Percentiles rank a stretch among this genome's conserved stretches.
These are phyloP conservation scores for Penicillium occitanis DNA, from an alignment of 2,329 filamentous ascomycete genomes.

Conservation along the genomic window DNA sequence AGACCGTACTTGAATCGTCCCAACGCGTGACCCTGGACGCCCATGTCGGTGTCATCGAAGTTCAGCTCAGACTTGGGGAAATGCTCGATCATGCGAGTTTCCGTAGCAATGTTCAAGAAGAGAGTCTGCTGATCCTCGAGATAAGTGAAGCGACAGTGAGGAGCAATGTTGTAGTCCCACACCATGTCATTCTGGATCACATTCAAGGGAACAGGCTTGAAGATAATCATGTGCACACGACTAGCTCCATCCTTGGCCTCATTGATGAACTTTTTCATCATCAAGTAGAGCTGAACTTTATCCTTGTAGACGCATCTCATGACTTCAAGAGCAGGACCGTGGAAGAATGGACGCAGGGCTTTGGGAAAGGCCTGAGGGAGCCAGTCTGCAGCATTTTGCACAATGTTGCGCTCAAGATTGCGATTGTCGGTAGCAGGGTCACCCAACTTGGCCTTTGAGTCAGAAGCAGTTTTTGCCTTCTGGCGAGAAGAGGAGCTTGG, in stretches of 20 bases:
- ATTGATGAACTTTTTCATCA: neutral
- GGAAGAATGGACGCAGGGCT: constrained; percentile 7
- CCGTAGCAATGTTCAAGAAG: constrained; percentile 8
- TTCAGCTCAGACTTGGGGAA: neutral
- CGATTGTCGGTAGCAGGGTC: neutral
- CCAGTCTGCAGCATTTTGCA: neutral
- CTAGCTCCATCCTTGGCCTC: neutral
- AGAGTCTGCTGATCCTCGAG: constrained; percentile 13
- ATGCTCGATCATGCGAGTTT: constrained; percentile 14
- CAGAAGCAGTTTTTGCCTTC: neutral
- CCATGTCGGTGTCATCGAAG: constrained; percentile 13
- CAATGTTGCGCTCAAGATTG: neutral
- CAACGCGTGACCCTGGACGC: constrained; percentile 19
- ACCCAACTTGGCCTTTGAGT: neutral
- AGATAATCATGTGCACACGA: neutral
- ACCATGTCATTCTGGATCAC: neutral
- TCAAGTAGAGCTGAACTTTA: neutral
- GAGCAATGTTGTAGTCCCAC: constrained; percentile 9
- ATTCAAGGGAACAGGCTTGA: neutral
- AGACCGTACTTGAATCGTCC: constrained; percentile 3
- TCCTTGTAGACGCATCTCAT: neutral
- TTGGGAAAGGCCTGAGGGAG: constrained; percentile 4
- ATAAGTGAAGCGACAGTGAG: constrained; percentile 18
- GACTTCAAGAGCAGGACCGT: neutral
- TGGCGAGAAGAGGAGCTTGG: neutral